Base-by-base conservation (phyloP, 2,329 filamentous ascomycete species). In the Penicillium sp. region DNA sequence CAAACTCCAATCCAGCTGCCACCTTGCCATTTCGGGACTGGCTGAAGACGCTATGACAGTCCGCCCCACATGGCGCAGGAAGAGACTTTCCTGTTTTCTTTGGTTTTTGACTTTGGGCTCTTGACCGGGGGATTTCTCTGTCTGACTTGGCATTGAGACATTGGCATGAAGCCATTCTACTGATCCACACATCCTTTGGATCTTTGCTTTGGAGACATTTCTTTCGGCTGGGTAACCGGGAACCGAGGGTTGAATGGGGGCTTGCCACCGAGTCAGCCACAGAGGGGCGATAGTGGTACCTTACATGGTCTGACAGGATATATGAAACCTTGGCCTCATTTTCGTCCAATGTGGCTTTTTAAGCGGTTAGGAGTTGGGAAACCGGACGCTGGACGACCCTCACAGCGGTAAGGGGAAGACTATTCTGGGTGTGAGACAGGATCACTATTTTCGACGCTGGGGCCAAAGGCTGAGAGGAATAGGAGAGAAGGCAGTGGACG, bases 61-160 rank as follows among this genome's bases (percentile, higher is more conserved):
- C 2, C 0, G 31, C 29, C 31, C 64, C 64, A 66, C 64, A 62
- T 67, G 56, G 65, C 46, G 56, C 52, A 13, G 37, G 21, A 50
- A 21, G 42, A 38, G 37, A 33, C 45, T 59, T 63, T 63, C 46
- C 55, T 38, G 59, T 57, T 64, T 58, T 55, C 23, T 41, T 48
- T 29, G 29, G 40, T 50, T 50, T 55, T 47, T 10, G 43, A 9
- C 17, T 12, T 37, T 19, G 4, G 23, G 15, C 15, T 17, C 31
- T 13, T 15, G 21, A 2, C 4, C 15, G 23, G 50, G 27, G 38
- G 17, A 35, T 37, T 45, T 50, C 38, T 35, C 15, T 35, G 33
- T n/a, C 33, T 23, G 8, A 47, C 21, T 43, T 31, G 41, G 40
- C 40, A 56, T 19, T 51, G 53, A 48, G 33, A 54, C 42, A 48